phyloP scores from a whole-genome alignment of 345 rosid species.

The Gossypioides kirkii region DNA sequence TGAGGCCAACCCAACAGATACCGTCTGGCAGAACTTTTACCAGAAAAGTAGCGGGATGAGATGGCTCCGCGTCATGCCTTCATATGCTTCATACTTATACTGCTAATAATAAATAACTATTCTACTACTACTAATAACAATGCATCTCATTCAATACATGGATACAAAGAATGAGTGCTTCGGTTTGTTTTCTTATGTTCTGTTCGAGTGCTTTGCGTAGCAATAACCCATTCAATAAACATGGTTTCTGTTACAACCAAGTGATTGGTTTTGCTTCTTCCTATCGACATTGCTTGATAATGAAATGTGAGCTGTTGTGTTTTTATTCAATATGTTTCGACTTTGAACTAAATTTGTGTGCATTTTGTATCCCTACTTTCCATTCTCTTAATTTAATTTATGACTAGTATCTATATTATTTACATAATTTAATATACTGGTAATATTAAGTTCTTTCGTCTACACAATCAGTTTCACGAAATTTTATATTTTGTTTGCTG shows the following conservation, averaged over 20 bases:
- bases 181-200: background rate
- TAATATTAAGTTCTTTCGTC: no score
- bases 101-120: no score
- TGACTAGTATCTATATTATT: no score
- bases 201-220: background rate
- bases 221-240: background rate
- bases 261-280: background rate
- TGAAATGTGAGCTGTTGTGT: background rate
- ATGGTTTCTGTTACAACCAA: background rate
- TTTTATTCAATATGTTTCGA: background rate
- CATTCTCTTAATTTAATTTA: no score
- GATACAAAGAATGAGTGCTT: background rate
- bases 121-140: background rate
- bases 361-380: no score
- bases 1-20: conserved; percentile 32
- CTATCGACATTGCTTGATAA: background rate
- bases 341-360: no score
- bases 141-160: background rate
- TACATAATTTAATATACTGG: no score
- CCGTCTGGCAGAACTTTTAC: background rate
- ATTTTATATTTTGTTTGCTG: no score
- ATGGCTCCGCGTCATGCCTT: background rate
- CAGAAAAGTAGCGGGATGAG: conserved; percentile 32
- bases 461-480: no score
- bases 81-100: background rate